These are phyloP conservation scores for Boletus vinaceobasis DNA, from an alignment of 768 basidiomycete genomes.

Conservation along the genomic window DNA sequence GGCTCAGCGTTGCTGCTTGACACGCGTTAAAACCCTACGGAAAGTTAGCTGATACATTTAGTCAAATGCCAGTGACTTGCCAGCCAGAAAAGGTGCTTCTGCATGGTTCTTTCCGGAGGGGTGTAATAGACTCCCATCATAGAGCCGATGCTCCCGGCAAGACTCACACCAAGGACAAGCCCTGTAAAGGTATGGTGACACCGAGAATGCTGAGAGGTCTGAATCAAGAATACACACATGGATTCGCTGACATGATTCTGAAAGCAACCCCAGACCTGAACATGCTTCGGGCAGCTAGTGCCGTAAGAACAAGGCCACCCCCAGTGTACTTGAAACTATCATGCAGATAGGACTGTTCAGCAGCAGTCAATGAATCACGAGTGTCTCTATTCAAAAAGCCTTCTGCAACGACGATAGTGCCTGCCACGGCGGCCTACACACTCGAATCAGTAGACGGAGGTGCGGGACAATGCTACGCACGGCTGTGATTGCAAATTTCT, in stretches of 20 bases:
- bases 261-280: slow-evolving; percentile 66
- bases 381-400: slow-evolving; percentile 76
- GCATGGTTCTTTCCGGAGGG: slow-evolving; percentile 67
- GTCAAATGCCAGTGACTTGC: slow-evolving; percentile 36
- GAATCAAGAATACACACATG: slow-evolving; percentile 47
- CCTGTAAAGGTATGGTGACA: slow-evolving; percentile 38
- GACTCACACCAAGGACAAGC: slow-evolving; percentile 79
- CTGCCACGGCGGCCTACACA: slow-evolving; percentile 65
- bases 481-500: slow-evolving; percentile 49
- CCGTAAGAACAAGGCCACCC: slow-evolving; percentile 72
- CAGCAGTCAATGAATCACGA: slow-evolving; percentile 56
- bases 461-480: slow-evolving; percentile 33
- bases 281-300: slow-evolving; percentile 73
- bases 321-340: slow-evolving; percentile 83
- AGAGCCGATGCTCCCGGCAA: slow-evolving; percentile 74
- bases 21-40: slow-evolving; percentile 75
- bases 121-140: slow-evolving; percentile 85
- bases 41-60: slow-evolving; percentile 1
- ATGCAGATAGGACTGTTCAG: slow-evolving; percentile 69
- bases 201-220: not conserved
- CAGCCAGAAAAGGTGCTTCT: slow-evolving; percentile 81
- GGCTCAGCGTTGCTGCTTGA: slow-evolving; percentile 83
- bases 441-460: not conserved
- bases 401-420: slow-evolving; percentile 61
- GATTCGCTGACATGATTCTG: slow-evolving; percentile 79